These are phyloP conservation scores for Trametopsis cervina DNA, from an alignment of 768 basidiomycete genomes.

Conservation along the genomic window DNA sequence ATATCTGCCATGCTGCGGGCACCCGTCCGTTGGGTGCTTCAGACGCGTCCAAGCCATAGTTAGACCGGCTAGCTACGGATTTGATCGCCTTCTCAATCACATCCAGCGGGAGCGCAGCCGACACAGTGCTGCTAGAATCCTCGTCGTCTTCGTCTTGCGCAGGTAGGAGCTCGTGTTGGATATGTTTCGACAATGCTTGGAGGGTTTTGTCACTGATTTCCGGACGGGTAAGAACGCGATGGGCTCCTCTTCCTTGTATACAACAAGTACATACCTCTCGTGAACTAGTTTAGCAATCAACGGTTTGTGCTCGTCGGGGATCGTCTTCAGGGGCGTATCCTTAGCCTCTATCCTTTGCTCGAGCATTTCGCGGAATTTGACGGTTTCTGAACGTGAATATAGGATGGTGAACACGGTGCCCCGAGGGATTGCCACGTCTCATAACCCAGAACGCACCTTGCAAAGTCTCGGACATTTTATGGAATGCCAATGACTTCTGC, in stretches of 20 bases:
- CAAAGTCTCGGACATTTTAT: conserved; percentile 76
- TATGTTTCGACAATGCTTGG: conserved; percentile 53
- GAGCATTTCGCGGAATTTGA: conserved; percentile 69
- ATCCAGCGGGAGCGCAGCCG: conserved; percentile 33
- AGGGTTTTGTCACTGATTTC: conserved; percentile 64
- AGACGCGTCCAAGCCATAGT: conserved; percentile 69
- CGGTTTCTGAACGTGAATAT: conserved; percentile 48
- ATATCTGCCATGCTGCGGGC: conserved; percentile 62
- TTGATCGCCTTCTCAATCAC: conserved; percentile 62
- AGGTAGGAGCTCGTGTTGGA: conserved; percentile 65
- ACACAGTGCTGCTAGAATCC: conserved; percentile 25
- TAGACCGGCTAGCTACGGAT: conserved; percentile 55
- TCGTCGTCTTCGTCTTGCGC: conserved; percentile 50
- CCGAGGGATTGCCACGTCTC: background rate
- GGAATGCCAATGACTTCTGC: conserved; percentile 68
- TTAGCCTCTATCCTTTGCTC: conserved; percentile 42
- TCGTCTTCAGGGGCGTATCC: conserved; percentile 42
- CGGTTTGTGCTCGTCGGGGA: conserved; percentile 66
- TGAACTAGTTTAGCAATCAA: conserved; percentile 78
- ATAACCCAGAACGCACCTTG: conserved; percentile 48
- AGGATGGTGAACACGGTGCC: background rate
- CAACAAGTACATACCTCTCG: conserved; percentile 57
- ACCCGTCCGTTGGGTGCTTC: conserved; percentile 29
- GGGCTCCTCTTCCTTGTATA: background rate
- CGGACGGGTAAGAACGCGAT: background rate